Percentiles rank a stretch among this genome's conserved stretches.
phyloP scores from a whole-genome alignment of 805 yeast species.

The Candida tallmaniae region DNA sequence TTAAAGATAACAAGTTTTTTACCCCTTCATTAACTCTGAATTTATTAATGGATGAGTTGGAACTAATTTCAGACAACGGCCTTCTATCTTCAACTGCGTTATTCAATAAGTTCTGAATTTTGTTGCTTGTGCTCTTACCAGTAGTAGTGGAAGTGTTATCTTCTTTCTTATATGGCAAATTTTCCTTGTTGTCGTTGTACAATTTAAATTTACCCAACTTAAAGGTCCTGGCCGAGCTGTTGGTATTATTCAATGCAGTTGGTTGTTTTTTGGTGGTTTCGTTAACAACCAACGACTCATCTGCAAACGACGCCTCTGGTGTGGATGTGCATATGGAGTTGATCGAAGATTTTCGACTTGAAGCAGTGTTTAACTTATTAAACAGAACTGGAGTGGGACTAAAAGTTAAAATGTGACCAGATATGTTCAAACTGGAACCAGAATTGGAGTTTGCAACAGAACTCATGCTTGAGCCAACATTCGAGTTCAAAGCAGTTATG shows the following conservation, averaged over 20 bases:
- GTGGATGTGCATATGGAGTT: constrained; percentile 9
- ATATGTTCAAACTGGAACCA: too few species aligned
- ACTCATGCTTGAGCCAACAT: too few species aligned
- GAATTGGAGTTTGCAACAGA: too few species aligned
- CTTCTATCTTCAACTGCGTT: constrained; percentile 17
- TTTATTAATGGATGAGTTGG: constrained; percentile 13
- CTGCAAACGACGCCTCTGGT: constrained; percentile 17
- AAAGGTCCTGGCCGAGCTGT: constrained; percentile 31
- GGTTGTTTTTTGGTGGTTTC: constrained; percentile 36
- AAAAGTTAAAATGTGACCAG: too few species aligned
- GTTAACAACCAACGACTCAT: constrained; percentile 9
- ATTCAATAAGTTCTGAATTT: constrained; percentile 17
- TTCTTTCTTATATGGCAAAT: constrained; percentile 8
- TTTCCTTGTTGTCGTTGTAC: constrained; percentile 17
- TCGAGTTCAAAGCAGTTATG: too few species aligned
- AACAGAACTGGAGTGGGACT: not conserved
- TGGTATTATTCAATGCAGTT: constrained; percentile 22
- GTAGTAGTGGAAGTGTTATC: not conserved
- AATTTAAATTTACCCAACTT: constrained; percentile 24
- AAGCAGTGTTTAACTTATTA: not conserved
- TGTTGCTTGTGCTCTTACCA: constrained; percentile 5
- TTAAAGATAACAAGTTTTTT: constrained; percentile 37
- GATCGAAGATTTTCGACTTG: constrained; percentile 1
- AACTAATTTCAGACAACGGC: constrained; percentile 23
- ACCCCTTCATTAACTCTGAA: constrained; percentile 25